Percentiles rank a stretch among this genome's conserved stretches.
Conservation (phyloP, 2,329 filamentous ascomycete species). For the Pestalotiopsis sp. region DNA sequence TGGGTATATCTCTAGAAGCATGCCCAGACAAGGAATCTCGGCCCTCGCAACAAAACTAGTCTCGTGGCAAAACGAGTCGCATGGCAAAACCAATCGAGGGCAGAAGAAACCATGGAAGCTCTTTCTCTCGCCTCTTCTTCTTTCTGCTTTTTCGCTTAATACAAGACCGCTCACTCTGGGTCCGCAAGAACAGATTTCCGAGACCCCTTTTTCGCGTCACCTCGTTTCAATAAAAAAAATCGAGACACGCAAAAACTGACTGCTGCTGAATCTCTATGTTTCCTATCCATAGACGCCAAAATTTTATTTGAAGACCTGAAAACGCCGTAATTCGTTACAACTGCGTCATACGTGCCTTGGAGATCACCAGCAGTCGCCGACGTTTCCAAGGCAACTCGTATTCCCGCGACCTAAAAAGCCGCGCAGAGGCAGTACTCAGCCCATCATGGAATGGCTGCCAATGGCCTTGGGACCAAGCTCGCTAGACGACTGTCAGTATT, state of each 20-base stretch:
- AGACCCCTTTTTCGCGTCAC: not conserved
- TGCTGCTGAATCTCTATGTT: not conserved
- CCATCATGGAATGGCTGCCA: conserved; percentile 55
- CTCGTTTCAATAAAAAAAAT: not conserved
- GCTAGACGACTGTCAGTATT: conserved; percentile 31
- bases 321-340: not conserved
- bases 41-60: not conserved
- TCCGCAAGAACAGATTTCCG: too few relatives aligned
- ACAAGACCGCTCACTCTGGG: too few relatives aligned
- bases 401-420: not conserved
- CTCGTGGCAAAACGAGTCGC: too few relatives aligned
- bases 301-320: not conserved
- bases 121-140: too few relatives aligned
- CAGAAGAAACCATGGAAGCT: not conserved
- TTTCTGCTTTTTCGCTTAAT: too few relatives aligned
- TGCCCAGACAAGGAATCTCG: not conserved
- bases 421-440: conserved; percentile 26
- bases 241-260: not conserved
- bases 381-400: not conserved
- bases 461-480: conserved; percentile 58
- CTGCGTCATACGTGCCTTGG: not conserved
- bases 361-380: not conserved
- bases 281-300: not conserved
- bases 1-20: conserved; percentile 4
- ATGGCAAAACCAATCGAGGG: not conserved